Base-by-base conservation (phyloP, 768 basidiomycete species). In the Boletales sp. region DNA sequence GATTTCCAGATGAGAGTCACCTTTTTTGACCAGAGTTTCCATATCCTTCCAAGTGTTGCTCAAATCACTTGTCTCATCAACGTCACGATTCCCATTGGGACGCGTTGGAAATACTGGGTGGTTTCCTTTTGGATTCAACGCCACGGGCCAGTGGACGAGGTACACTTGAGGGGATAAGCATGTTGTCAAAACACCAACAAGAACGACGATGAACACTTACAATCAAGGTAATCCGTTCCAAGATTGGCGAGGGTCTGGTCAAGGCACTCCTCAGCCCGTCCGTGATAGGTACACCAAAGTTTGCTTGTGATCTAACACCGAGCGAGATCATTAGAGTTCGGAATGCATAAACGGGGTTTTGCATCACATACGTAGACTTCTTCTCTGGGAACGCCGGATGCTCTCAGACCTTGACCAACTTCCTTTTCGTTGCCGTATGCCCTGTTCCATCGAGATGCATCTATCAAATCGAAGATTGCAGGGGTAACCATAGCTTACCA, bases 181-280 rank as follows among this genome's bases (percentile, higher is more conserved):
- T 0, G 11, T 52, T 36, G 45, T 14, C 29, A 44, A 12, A 15
- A 13, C 9, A 40, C 31, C 2, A 43, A 15, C 18, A 37, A 11
- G 3, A 40, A 19, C n/a, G 21, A 17, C 7, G 17, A n/a, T 14
- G 30, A n/a, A 54, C 24, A 72, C 77, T 65, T 60, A 84, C 87
- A 72, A 52, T 94, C 92, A 21, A 94, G 78, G 69, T 94, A 94
- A 71, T 90, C 84, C 30, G 79, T 80, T n/a, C 86, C 90, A 30
- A 95, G 81, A 60, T 83, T 82, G 19, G 80, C 76, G 13, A 94
- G 81, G 14, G 87, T 84, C 61, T 84, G 75, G 63, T 92, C 81
- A 12, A 94, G 77, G 49, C 80, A 77, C 55, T 84, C 80, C 60
- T 89, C 87, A 30, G 88, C 88, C 39, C 82, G 77, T 43, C 73